Conservation (phyloP, 177 flowering plant species). For the Vitis hybrid region DNA sequence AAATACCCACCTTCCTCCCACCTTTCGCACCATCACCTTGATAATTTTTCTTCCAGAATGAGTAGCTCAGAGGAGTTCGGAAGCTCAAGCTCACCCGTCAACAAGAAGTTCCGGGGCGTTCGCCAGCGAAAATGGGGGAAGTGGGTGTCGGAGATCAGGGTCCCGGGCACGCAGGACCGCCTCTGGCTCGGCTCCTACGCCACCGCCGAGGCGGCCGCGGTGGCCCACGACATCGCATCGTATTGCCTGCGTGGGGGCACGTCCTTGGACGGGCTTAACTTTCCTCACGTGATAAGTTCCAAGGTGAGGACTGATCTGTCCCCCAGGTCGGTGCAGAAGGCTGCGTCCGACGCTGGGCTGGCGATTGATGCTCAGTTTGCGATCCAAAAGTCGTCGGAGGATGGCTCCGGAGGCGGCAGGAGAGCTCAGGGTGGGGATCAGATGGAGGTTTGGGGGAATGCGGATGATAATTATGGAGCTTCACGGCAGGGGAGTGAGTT, state of each 20-base stretch:
- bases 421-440: not conserved
- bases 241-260: conserved; percentile 41
- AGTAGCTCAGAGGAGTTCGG: conserved; percentile 7
- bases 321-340: conserved; percentile 54
- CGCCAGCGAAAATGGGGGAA: conserved; percentile 79
- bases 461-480: conserved; percentile 1
- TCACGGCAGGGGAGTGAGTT: conserved; percentile 7
- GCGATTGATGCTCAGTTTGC: conserved; percentile 44
- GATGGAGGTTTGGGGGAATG: conserved; percentile 9
- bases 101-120: conserved; percentile 51
- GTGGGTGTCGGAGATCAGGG: conserved; percentile 84
- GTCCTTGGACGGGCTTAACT: conserved; percentile 42
- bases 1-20: not conserved
- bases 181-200: conserved; percentile 74
- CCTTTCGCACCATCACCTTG: not conserved
- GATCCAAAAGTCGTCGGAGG: not conserved
- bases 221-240: conserved; percentile 68
- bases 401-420: not conserved
- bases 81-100: not conserved
- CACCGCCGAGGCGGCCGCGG: conserved; percentile 66
- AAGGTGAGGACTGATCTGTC: conserved; percentile 36
- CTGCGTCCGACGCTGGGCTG: conserved; percentile 68
- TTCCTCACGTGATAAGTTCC: conserved; percentile 42
- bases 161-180: conserved; percentile 56
- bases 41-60: not conserved